Base-by-base conservation (phyloP, 2,329 filamentous ascomycete species). In the Chrysosphaeria jannelii region DNA sequence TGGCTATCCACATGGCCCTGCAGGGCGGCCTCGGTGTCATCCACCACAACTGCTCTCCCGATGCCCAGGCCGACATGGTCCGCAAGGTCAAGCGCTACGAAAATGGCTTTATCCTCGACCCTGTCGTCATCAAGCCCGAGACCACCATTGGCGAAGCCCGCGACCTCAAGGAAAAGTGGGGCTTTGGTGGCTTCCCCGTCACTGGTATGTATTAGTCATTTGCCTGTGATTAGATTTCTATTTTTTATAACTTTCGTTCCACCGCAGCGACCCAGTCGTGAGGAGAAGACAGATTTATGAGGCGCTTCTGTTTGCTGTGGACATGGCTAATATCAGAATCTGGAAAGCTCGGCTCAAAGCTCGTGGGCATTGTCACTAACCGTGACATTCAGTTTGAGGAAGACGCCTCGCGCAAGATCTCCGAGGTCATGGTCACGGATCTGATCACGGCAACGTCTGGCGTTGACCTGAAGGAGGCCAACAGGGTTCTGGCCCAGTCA, bases 181-280 rank as follows among this genome's bases (percentile, higher is more conserved):
- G 85, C 14, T 97, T 97, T 40, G 85, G 88, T 41, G 85, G 85
- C 37, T 93, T 91, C 51, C 85, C 85, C 29, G 81, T 97, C 28
- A 97, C 85, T 49, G 85, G 88, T 97, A 56, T 59, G 81, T 56
- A 24, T 27, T 7, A 11, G 23, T 21, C 23, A 22, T 29, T 30
- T 27, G 29, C 28, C 31, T 19, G 53, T 78, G 74, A 90, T 90
- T 85, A 75, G 57, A 60, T 62, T 57, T 49, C 53, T 56, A 59
- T 53, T 49, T 52, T 71, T 27, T 29, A 29, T 91, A 93, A 93
- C 85, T 97, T 97, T 97, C 85, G 85, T 97, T 97, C 85, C 81
- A 81, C 85, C 76, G 75, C 88, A 68, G 29, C 62, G 70, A 72
- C 67, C 57, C 58, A 52, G 72, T 75, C 58, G 53, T 90, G 78